A percentile compares a stretch with the other conserved stretches of the same genome.
phyloP scores from a whole-genome alignment of 1,284 basidiomycete genomes.

The Takashimella tepidaria region DNA sequence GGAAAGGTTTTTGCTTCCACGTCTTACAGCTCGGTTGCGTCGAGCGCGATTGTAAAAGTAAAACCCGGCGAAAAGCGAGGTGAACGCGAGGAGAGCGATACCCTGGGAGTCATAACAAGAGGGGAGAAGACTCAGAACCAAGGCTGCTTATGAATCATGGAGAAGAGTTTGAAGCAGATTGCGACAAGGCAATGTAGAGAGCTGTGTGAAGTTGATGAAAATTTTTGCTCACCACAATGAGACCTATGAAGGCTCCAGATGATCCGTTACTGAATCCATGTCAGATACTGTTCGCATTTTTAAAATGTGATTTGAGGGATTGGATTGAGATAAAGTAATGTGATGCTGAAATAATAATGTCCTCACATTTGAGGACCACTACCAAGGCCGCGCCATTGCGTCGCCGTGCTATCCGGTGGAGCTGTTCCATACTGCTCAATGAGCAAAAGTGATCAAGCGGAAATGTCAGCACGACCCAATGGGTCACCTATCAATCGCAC shows the following conservation, averaged over 20 bases:
- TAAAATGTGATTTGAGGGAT: background rate
- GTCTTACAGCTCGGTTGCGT: background rate
- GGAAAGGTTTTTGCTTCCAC: too few species aligned
- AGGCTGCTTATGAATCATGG: too few species aligned
- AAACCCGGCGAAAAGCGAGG: background rate
- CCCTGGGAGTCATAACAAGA: background rate
- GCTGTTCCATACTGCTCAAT: background rate
- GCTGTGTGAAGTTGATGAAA: background rate
- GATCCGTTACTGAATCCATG: background rate
- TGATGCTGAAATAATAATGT: too few species aligned
- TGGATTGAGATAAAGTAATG: too few species aligned
- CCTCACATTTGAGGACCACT: background rate
- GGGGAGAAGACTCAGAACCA: too few species aligned
- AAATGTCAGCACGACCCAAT: too few species aligned
- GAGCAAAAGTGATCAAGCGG: too few species aligned
- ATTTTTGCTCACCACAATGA: background rate
- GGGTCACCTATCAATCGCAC: too few species aligned
- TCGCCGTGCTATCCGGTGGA: background rate
- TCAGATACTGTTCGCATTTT: background rate
- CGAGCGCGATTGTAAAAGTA: background rate
- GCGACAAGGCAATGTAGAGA: background rate
- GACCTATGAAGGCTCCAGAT: background rate
- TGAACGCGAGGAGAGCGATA: background rate
- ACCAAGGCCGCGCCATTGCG: background rate
- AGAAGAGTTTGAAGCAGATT: too few species aligned